Conservation (phyloP, 371 early-diverging fungal species). For the Mucor mucedo region DNA sequence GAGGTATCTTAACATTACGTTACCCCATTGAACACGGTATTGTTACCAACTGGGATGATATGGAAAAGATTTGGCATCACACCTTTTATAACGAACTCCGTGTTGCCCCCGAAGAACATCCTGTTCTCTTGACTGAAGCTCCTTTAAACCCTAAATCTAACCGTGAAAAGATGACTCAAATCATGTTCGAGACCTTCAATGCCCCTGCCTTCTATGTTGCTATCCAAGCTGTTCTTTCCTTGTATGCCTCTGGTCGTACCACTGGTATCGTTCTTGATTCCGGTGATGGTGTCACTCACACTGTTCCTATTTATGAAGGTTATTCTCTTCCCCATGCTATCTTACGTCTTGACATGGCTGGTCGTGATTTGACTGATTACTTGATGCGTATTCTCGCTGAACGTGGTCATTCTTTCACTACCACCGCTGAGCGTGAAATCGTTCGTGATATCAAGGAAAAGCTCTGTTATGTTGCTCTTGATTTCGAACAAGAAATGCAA, state of each 20-base stretch:
- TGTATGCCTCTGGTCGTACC: conserved; percentile 99
- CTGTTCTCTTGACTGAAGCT: conserved; percentile 99
- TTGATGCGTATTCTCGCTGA: conserved; percentile 97
- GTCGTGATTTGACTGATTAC: conserved; percentile 99
- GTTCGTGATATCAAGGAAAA: conserved; percentile 99
- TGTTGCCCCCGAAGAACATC: conserved; percentile 95
- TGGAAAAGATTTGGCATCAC: conserved; percentile 99
- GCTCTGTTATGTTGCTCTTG: conserved; percentile 98
- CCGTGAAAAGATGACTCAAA: conserved; percentile 99
- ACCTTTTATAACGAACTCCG: conserved; percentile 92
- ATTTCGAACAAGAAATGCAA: conserved; percentile 98
- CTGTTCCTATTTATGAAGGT: conserved; percentile 99
- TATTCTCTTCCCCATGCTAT: conserved; percentile 99
- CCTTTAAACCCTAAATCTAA: conserved; percentile 99
- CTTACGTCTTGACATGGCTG: conserved; percentile 94
- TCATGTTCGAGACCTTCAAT: conserved; percentile 99
- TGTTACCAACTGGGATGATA: conserved; percentile 99
- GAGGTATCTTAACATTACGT: conserved; percentile 99
- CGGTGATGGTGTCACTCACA: conserved; percentile 99
- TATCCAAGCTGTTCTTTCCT: conserved; percentile 98
- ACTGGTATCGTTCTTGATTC: conserved; percentile 99
- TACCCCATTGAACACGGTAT: conserved; percentile 99
- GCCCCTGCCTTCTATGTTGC: conserved; percentile 99
- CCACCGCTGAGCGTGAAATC: conserved; percentile 99
- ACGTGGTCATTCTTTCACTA: conserved; percentile 98